Percentiles rank a stretch among this genome's conserved stretches.
Conservation (phyloP, 2,329 filamentous ascomycete species). For the Neopestalotiopsis rosae region DNA sequence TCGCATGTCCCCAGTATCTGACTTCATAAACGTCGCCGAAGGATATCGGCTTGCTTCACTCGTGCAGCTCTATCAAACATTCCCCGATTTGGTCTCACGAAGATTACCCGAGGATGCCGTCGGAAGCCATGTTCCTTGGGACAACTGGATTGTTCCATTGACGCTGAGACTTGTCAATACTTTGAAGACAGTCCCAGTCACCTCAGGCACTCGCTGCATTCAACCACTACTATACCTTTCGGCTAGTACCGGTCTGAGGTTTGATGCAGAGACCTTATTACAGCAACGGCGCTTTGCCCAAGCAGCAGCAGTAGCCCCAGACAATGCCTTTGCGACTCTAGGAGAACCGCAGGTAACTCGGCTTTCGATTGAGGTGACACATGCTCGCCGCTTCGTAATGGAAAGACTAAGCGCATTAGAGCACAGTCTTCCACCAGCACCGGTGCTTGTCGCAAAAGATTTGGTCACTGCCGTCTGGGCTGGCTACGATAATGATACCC, state of each 20-base stretch:
- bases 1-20: conserved; percentile 29
- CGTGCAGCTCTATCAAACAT: conserved; percentile 46
- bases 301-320: background rate
- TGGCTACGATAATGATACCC: conserved; percentile 44
- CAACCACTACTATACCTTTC: conserved; percentile 44
- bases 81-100: conserved; percentile 38
- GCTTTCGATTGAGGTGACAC: conserved; percentile 41
- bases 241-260: conserved; percentile 40
- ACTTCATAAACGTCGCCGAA: conserved; percentile 42
- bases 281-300: conserved; percentile 22
- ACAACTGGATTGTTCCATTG: conserved; percentile 42
- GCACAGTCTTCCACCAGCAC: conserved; percentile 45
- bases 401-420: conserved; percentile 43
- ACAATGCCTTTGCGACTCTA: background rate
- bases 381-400: conserved; percentile 45
- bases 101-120: conserved; percentile 31
- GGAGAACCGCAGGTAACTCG: conserved; percentile 23
- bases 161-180: conserved; percentile 38
- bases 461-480: conserved; percentile 47
- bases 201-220: conserved; percentile 42
- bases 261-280: conserved; percentile 22
- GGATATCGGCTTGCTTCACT: conserved; percentile 43
- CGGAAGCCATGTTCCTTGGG: conserved; percentile 34
- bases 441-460: conserved; percentile 47
- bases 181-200: conserved; percentile 39